These are phyloP conservation scores for Claviceps sp. DNA, from an alignment of 2,329 filamentous ascomycete genomes.

Conservation along the genomic window DNA sequence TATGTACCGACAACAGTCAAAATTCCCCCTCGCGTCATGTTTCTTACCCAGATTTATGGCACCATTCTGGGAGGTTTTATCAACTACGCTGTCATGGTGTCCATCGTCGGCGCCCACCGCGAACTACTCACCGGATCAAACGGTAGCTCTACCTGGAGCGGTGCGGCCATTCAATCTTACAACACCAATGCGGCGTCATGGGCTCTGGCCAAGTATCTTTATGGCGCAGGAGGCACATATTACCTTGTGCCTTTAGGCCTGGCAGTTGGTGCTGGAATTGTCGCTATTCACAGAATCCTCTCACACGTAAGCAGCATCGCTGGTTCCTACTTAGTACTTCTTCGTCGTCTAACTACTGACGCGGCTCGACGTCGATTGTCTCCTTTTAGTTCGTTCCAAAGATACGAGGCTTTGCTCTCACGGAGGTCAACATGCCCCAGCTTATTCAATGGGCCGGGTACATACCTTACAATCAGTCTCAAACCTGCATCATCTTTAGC, in stretches of 20 bases:
- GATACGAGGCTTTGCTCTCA: neutral
- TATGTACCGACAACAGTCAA: constrained; percentile 10
- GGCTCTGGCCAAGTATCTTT: constrained; percentile 28
- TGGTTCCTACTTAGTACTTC: no score
- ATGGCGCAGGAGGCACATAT: constrained; percentile 23
- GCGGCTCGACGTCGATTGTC: neutral
- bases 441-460: constrained; percentile 3
- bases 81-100: constrained; percentile 32
- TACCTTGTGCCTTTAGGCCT: constrained; percentile 24
- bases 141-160: constrained; percentile 32
- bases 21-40: constrained; percentile 26
- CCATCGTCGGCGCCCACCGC: constrained; percentile 28
- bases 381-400: constrained; percentile 1
- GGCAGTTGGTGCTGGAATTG: constrained; percentile 26
- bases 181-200: constrained; percentile 23
- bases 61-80: constrained; percentile 27
- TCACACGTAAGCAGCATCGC: neutral
- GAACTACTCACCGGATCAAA: constrained; percentile 26
- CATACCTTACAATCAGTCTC: constrained; percentile 20
- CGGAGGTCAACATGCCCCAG: constrained; percentile 4
- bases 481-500: constrained; percentile 40
- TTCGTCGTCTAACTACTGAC: neutral
- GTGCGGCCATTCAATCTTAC: constrained; percentile 32
- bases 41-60: constrained; percentile 25
- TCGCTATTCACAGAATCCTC: neutral